Evolutionary conservation across 2,329 filamentous ascomycete species (phyloP), one percentile per base, ranked within the genome.

Genomic region (Fusarium nodosum): DNA sequence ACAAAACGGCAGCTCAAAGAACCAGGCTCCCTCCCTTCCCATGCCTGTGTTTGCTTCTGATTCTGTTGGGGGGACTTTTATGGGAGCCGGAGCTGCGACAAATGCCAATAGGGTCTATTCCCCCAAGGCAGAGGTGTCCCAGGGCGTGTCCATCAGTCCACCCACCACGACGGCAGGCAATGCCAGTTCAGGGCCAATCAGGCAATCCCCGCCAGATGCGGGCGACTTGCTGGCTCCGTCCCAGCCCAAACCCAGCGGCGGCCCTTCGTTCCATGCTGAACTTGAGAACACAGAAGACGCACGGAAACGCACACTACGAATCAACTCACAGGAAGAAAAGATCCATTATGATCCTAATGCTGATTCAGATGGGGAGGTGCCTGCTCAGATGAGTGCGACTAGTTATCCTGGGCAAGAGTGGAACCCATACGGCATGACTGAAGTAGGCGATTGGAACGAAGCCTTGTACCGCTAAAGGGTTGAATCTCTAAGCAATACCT

Each of bases 401-500:
- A 89, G 86, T 74, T 92, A 91, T 77, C 90, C 90, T 0, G 90
- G 90, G 0, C 88, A 91, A 79, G 90, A 92, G 76, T 92, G 90
- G 89, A 87, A 87, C 71, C 88, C 88, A 3, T 87, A 86, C 33
- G 78, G 77, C 13, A 76, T 77, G 60, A 66, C 73, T 7, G 76
- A 78, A 18, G 74, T 71, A 46, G 70, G 65, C 18, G 77, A 79
- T n/a, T 74, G 71, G 69, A 70, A 71, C 45, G 72, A 73, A 51
- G 50, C 44, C n/a, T 46, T 13, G 11, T 54, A 41, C 30, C 50
- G 31, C 7, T 55, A 15, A 33, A 44, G 16, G 15, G 15, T 18
- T 26, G 5, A 12, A 5, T 26, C 41, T 44, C 9, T 18, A 16
- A 18, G 41, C 22, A 44, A 26, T 28, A 28, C 22, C 9, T 28